Percentiles rank a stretch among this genome's conserved stretches.
These are phyloP conservation scores for Calamus simplicifolius DNA, from an alignment of 176 grass and related monocot species.

Conservation along the genomic window DNA sequence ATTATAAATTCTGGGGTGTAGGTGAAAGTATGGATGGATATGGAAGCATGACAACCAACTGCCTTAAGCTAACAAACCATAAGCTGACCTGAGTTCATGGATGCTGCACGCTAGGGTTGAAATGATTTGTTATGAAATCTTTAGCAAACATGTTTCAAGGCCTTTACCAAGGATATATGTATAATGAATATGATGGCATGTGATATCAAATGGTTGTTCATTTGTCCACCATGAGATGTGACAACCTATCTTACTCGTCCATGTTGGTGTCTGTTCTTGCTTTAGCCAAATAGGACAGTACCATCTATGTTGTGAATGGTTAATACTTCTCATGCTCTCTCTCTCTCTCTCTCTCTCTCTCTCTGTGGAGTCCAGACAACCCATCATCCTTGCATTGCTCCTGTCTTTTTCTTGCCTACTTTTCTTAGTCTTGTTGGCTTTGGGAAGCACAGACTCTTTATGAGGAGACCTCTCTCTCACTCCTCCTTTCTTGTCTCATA, in stretches of 20 bases:
- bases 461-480: neutral
- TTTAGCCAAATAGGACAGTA: conserved; percentile 5
- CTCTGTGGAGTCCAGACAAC: conserved; percentile 27
- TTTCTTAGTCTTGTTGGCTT: conserved; percentile 32
- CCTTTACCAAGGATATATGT: conserved; percentile 17
- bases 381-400: conserved; percentile 43
- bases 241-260: conserved; percentile 37
- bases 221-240: conserved; percentile 27
- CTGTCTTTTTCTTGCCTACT: conserved; percentile 47
- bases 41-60: neutral
- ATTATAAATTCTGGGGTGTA: no score
- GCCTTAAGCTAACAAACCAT: neutral
- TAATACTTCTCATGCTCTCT: conserved; percentile 25
- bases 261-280: conserved; percentile 11
- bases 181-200: conserved; percentile 30
- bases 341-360: neutral
- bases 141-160: conserved; percentile 6
- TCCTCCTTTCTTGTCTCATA: neutral
- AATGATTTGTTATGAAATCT: conserved; percentile 33
- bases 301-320: conserved; percentile 18
- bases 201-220: conserved; percentile 43
- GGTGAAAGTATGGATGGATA: no score
- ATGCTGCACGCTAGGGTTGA: conserved; percentile 21
- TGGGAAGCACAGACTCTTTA: conserved; percentile 14
- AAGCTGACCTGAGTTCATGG: neutral